Evolutionary conservation across 2,329 filamentous ascomycete species (phyloP), one percentile per base, ranked within the genome.

Genomic region (Setomelanomma holmii): DNA sequence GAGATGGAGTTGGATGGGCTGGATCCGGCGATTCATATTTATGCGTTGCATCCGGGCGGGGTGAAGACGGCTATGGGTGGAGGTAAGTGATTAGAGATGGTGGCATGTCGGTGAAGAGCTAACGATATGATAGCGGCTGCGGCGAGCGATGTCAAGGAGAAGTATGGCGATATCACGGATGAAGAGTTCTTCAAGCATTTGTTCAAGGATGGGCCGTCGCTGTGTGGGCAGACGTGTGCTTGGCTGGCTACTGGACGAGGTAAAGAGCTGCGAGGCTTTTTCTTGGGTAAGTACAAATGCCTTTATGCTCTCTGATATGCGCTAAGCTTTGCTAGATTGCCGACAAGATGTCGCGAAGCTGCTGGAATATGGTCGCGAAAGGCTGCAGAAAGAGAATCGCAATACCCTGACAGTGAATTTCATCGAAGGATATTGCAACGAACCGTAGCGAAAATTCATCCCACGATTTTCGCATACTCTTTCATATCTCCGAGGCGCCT

Each of bases 171-270:
- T 52, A 40, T 65, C 6, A 51, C 54, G 4, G 67, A 69, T 22
- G 67, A 69, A 34, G 55, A 61, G 24, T 69, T 49, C 20, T 68
- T 58, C 49, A 58, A 62, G 34, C 44, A 61, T 4, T 33, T 71
- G 14, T 71, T 71, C 54, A 69, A 68, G 39, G 68, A 71, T 47
- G 40, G 43, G 4, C 64, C 66, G 10, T 47, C 52, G 5, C 50
- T 72, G 8, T 72, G 67, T 42, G 68, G 67, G 10, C 68, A 72
- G 47, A 69, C 65, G 0, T 72, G 66, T 38, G 68, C 67, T 2
- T 72, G 56, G 51, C 40, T 72, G 1, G 66, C 67, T 6, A 55
- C 64, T 1, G 67, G 68, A 4, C 55, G 63, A 38, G 68, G 68
- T 2, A 65, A 63, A 44, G 68, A 68, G 19, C 40, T 72, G 16